These are phyloP conservation scores for Neoarthrinium moseri DNA, from an alignment of 2,329 filamentous ascomycete genomes.

Conservation along the genomic window DNA sequence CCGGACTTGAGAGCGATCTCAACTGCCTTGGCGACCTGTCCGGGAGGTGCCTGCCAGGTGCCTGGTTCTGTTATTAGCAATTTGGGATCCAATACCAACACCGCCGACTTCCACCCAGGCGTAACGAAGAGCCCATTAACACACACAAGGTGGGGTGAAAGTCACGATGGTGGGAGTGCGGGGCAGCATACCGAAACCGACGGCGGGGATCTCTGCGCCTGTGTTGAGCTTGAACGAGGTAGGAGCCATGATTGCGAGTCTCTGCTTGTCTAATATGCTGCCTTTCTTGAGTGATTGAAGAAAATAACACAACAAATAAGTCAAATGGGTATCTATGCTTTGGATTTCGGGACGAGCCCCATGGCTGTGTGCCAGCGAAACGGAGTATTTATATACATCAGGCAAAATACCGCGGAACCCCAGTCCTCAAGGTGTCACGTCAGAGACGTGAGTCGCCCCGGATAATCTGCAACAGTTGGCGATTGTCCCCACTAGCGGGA, in stretches of 20 bases:
- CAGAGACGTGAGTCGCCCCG: not conserved
- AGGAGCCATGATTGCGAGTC: slow-evolving; percentile 42
- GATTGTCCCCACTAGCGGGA: not conserved
- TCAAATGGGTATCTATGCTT: not conserved
- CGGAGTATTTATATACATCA: slow-evolving; percentile 6
- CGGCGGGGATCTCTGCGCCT: slow-evolving; percentile 59
- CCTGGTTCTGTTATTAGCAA: slow-evolving; percentile 35
- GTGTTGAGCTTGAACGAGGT: slow-evolving; percentile 64
- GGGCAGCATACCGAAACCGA: slow-evolving; percentile 54
- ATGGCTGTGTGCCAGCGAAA: not conserved
- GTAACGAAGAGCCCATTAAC: too few relatives aligned
- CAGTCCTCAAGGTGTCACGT: not conserved
- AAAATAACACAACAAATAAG: not conserved
- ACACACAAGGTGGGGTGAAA: not conserved
- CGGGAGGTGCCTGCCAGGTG: slow-evolving; percentile 63
- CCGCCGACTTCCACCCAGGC: not conserved
- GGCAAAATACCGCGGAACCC: not conserved
- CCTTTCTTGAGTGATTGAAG: not conserved
- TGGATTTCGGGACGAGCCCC: not conserved
- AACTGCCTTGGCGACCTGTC: slow-evolving; percentile 58
- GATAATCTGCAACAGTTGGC: not conserved
- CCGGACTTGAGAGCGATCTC: slow-evolving; percentile 55
- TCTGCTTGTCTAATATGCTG: not conserved
- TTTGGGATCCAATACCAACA: not conserved
- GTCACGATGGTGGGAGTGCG: not conserved